Base-by-base conservation (phyloP, 495 filamentous ascomycete species). In the Immersiella caudata region DNA sequence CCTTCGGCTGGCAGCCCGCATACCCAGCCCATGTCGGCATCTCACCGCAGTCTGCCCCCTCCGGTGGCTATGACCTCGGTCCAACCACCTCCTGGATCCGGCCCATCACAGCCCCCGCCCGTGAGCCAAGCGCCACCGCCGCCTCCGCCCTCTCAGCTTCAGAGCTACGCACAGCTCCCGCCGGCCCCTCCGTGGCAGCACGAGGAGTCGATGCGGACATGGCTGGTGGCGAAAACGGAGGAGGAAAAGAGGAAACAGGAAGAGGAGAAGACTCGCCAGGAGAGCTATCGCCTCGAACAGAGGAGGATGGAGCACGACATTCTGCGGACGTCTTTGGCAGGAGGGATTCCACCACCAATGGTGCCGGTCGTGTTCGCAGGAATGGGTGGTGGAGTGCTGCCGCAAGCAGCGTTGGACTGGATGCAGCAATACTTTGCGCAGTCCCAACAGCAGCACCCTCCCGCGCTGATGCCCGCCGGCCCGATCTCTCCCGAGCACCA, bases 351-450 rank as follows among this genome's bases (percentile, higher is more conserved):
- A 21, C 92, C 93, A 46, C 83, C 91, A 50, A 86, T 97, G 83
- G 85, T 97, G 46, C 95, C 95, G 20, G 84, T 96, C 69, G 90
- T 99, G 60, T 97, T 97, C 75, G 90, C 91, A 14, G 92, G 91
- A 49, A 90, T 96, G 78, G 89, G 88, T 25, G 87, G 89, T 33
- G 89, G 88, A 65, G 74, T 88, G 9, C 81, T 83, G 35, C 72
- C 81, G 20, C 82, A 84, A 56, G 79, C 74, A 14, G 80, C 87
- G 21, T 81, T 90, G 57, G 93, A 97, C 71, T 89, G 87, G 87
- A 81, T 89, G 52, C 91, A 94, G 74, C 91, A 94, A 71, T 85
- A 87, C 70, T 79, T 86, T 65, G 79, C 86, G 63, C 83, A 83
- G 66, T 79, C 79, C 25, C 81, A 80, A 57, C 75, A 56, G 29